These are phyloP conservation scores for Musa schizocarpa DNA, from an alignment of 176 grass and related monocot species.

Conservation along the genomic window DNA sequence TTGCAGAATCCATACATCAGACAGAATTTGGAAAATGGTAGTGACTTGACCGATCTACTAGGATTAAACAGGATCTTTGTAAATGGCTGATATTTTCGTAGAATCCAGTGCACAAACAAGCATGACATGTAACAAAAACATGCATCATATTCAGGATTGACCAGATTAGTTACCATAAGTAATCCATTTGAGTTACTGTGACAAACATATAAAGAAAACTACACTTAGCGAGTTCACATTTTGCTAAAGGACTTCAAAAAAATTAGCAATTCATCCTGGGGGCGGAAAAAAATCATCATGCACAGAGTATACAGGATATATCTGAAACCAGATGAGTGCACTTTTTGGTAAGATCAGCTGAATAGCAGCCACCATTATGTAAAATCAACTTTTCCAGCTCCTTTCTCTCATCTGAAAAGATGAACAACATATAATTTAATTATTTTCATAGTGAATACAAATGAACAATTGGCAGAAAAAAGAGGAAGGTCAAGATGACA, in stretches of 20 bases:
- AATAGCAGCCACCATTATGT: conserved; percentile 93
- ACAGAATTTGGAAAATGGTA: neutral
- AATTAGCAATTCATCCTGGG: conserved; percentile 10
- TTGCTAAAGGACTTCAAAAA: neutral
- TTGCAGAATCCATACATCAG: neutral
- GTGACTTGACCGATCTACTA: neutral
- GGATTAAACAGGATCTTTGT: neutral
- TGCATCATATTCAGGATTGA: neutral
- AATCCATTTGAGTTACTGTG: neutral
- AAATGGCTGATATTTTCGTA: neutral
- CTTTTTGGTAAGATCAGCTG: conserved; percentile 68
- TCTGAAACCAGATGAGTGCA: conserved; percentile 93
- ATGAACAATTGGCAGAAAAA: neutral
- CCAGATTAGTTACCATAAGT: neutral
- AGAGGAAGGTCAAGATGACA: neutral
- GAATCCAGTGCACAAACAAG: neutral
- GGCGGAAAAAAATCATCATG: conserved; percentile 11
- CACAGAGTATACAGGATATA: conserved; percentile 60
- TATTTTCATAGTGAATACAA: neutral
- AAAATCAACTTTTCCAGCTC: conserved; percentile 51
- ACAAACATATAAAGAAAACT: neutral
- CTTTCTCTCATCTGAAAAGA: conserved; percentile 62
- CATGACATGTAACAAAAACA: neutral
- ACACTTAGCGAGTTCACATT: neutral
- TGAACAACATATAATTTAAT: conserved; percentile 13